Evolutionary conservation across 2,329 filamentous ascomycete genomes (phyloP).

Genomic region (Chaetomium globosum): DNA sequence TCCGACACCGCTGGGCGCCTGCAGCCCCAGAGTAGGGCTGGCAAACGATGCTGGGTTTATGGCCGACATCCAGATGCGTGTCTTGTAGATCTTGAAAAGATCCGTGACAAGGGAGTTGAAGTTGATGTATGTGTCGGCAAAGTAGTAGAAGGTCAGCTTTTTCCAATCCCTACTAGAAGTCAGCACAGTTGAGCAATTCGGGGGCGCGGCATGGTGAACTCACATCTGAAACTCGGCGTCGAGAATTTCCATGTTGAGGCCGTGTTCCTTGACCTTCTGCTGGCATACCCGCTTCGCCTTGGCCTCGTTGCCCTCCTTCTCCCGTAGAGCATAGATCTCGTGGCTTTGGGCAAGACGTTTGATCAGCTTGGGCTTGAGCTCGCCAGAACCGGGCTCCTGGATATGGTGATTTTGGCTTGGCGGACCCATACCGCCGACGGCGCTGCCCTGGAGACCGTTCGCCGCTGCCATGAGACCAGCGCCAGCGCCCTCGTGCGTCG

Average conservation of each 20-base stretch:
- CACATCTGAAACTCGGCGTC: slow-evolving; percentile 99
- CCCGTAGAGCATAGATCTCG: slow-evolving; percentile 83
- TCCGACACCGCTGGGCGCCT: slow-evolving; percentile 67
- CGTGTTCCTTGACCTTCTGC: slow-evolving; percentile 93
- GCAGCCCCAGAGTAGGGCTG: slow-evolving; percentile 71
- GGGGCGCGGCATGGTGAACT: slow-evolving; percentile 47
- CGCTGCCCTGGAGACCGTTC: slow-evolving; percentile 66
- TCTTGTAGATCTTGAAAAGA: slow-evolving; percentile 99
- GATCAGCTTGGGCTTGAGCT: slow-evolving; percentile 94
- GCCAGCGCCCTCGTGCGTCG: slow-evolving; percentile 61
- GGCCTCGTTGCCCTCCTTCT: slow-evolving; percentile 96
- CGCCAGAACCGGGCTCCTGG: slow-evolving; percentile 70
- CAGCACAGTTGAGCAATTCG: background rate
- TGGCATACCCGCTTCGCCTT: slow-evolving; percentile 97
- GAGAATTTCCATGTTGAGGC: slow-evolving; percentile 96
- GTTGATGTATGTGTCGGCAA: slow-evolving; percentile 96
- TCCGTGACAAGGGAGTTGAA: slow-evolving; percentile 98
- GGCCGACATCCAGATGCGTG: slow-evolving; percentile 98
- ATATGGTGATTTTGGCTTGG: slow-evolving; percentile 68
- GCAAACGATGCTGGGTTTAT: slow-evolving; percentile 97
- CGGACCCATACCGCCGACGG: slow-evolving; percentile 77
- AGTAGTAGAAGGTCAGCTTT: slow-evolving; percentile 98
- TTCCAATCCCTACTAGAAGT: slow-evolving; percentile 79
- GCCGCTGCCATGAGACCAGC: slow-evolving; percentile 66
- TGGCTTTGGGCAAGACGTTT: slow-evolving; percentile 91